phyloP scores from a whole-genome alignment of 2,329 filamentous ascomycete species.

The Nemania serpens region DNA sequence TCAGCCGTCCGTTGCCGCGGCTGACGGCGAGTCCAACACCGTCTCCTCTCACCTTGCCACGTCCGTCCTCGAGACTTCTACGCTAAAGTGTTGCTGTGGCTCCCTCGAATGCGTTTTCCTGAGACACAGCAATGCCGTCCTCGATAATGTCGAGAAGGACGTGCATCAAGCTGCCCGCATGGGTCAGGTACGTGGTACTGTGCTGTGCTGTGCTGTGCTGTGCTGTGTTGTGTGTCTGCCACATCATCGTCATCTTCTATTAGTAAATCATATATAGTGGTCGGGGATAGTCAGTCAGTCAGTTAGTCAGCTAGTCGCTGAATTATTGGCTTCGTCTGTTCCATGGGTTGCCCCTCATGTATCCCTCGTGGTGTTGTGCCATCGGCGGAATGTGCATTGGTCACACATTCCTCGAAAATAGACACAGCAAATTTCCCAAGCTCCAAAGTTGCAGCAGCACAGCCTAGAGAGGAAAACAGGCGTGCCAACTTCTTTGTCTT shows the following conservation, averaged over 20 bases:
- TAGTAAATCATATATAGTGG: too few species aligned
- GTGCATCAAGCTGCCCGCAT: conserved; percentile 84
- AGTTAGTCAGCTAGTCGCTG: too few species aligned
- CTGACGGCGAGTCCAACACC: conserved; percentile 16
- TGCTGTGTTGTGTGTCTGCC: background rate
- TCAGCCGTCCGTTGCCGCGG: conserved; percentile 9
- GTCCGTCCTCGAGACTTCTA: conserved; percentile 38
- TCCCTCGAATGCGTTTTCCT: conserved; percentile 78
- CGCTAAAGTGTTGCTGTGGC: conserved; percentile 81
- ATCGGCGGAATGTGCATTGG: too few species aligned
- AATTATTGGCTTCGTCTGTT: too few species aligned
- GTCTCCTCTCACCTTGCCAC: conserved; percentile 19
- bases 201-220: background rate
- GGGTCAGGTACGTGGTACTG: conserved; percentile 77
- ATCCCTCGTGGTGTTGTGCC: too few species aligned
- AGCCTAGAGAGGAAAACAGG: background rate
- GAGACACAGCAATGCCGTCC: conserved; percentile 75
- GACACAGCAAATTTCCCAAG: too few species aligned
- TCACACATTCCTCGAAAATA: too few species aligned
- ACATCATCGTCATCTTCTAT: too few species aligned
- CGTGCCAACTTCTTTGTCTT: conserved; percentile 1
- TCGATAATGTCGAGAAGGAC: conserved; percentile 85
- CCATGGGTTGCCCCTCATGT: too few species aligned
- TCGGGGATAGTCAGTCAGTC: too few species aligned
- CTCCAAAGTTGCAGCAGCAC: background rate